Percentiles rank a stretch among this genome's conserved stretches.
These are phyloP conservation scores for Phytophthora cactorum DNA, from an alignment of 352 stramenopile genomes.

Conservation along the genomic window DNA sequence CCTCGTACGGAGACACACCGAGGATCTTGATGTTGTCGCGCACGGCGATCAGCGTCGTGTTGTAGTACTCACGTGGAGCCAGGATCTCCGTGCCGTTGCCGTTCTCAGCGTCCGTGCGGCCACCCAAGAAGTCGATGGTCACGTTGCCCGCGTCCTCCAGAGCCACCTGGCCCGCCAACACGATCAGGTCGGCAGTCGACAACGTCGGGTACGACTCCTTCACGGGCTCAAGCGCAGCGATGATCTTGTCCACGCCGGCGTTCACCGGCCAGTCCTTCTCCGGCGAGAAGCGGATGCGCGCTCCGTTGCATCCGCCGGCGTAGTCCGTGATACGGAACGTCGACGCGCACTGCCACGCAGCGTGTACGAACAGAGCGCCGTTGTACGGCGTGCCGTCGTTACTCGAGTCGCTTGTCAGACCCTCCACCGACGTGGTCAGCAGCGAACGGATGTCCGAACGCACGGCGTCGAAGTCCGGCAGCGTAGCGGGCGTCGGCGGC, in stretches of 20 bases:
- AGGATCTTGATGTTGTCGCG: conserved; percentile 93
- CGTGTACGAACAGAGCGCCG: conserved; percentile 67
- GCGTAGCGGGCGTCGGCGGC: conserved; percentile 29
- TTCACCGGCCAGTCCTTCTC: conserved; percentile 89
- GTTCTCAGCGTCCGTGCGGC: conserved; percentile 73
- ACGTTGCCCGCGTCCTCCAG: conserved; percentile 32
- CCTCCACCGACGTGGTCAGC: conserved; percentile 29
- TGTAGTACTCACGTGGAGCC: conserved; percentile 89
- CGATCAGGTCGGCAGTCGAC: conserved; percentile 94
- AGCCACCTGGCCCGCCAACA: conserved; percentile 68
- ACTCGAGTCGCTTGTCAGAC: conserved; percentile 36
- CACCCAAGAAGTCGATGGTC: conserved; percentile 41
- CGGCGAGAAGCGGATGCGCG: conserved; percentile 81
- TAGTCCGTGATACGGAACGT: conserved; percentile 87
- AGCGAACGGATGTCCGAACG: conserved; percentile 36
- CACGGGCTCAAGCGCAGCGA: conserved; percentile 82
- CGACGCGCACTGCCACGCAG: conserved; percentile 89
- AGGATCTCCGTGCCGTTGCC: conserved; percentile 78
- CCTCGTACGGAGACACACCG: conserved; percentile 91
- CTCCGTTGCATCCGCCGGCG: conserved; percentile 84
- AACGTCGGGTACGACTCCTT: conserved; percentile 90
- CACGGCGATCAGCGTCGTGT: conserved; percentile 78
- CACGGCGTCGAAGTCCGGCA: conserved; percentile 47
- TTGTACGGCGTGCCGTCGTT: conserved; percentile 35
- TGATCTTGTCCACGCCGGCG: conserved; percentile 75